Base-by-base conservation (phyloP, 495 filamentous ascomycete genomes). In the Penicillium arizonense region DNA sequence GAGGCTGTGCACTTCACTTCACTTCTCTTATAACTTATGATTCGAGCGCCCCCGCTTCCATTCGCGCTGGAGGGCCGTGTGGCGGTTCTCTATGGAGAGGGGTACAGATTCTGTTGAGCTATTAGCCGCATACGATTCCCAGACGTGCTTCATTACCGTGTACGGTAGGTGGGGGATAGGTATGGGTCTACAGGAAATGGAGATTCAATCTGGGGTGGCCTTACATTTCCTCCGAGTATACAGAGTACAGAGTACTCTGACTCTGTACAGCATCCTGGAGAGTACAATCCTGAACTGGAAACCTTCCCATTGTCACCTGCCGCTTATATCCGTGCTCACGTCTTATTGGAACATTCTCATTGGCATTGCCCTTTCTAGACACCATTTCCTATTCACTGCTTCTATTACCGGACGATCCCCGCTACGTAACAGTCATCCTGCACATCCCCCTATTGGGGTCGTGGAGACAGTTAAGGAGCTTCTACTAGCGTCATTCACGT, bases 31-130 rank as follows among this genome's bases (percentile, higher is more conserved):
- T 11, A 10, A 12, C 23, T 30, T 34, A 11, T 63, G 58, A 64
- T 64, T 64, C 51, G 61, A 61, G 47, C 50, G 39, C 51, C 61
- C 61, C 61, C 61, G 53, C 57, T 58, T 21, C 57, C 57, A 57
- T 51, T 55, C 54, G 53, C 26, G 43, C 53, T 57, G 54, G 53
- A 57, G 57, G 36, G 24, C 45, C 20, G 39, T 64, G 61, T 64
- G 61, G 61, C 61, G 61, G 52, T 52, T 36, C 13, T 39, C 8
- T 32, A 10, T 26, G 41, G 16, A 14, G 40, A 33, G 44, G 44
- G 44, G 44, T 47, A 24, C 24, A 26, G 45, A 4, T n/a, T n/a
- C 38, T 50, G 18, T 50, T 50, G 30, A 35, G 43, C 39, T 35
- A 24, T 47, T 47, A 47, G 44, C 44, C 44, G 7, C 11, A 34